Conservation (phyloP, 495 filamentous ascomycete genomes). For the Aspergillus affinis region DNA sequence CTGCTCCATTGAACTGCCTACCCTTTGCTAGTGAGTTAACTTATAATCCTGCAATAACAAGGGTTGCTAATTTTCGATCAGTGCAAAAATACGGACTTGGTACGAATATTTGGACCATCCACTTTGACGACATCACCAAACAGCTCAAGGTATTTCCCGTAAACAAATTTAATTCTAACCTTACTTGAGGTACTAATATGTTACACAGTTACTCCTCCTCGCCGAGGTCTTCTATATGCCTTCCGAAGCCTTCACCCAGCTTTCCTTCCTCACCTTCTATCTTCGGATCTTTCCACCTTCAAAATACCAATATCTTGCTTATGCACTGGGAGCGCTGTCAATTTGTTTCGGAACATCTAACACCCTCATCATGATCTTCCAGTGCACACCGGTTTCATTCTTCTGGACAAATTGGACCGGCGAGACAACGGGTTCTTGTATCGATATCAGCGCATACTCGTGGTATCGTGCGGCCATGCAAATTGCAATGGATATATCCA, state of each 20-base stretch:
- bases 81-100: conserved; percentile 21
- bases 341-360: conserved; percentile 30
- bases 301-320: conserved; percentile 24
- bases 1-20: conserved; percentile 21
- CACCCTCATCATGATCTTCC: conserved; percentile 32
- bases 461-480: conserved; percentile 26
- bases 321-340: conserved; percentile 25
- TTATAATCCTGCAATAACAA: background rate
- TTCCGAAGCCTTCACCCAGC: conserved; percentile 28
- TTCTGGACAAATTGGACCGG: conserved; percentile 34
- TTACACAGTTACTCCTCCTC: conserved; percentile 13
- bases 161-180: background rate
- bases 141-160: conserved; percentile 23
- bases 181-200: background rate
- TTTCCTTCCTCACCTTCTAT: conserved; percentile 39
- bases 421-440: conserved; percentile 23
- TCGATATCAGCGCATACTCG: conserved; percentile 23
- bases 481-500: conserved; percentile 26
- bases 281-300: conserved; percentile 31
- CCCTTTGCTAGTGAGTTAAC: conserved; percentile 23
- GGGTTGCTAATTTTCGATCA: conserved; percentile 1
- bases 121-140: conserved; percentile 36
- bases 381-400: conserved; percentile 35
- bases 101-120: conserved; percentile 41
- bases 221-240: conserved; percentile 32